phyloP scores from a whole-genome alignment of 371 early-diverging fungal genomes.

The Umbelopsis sp. region DNA sequence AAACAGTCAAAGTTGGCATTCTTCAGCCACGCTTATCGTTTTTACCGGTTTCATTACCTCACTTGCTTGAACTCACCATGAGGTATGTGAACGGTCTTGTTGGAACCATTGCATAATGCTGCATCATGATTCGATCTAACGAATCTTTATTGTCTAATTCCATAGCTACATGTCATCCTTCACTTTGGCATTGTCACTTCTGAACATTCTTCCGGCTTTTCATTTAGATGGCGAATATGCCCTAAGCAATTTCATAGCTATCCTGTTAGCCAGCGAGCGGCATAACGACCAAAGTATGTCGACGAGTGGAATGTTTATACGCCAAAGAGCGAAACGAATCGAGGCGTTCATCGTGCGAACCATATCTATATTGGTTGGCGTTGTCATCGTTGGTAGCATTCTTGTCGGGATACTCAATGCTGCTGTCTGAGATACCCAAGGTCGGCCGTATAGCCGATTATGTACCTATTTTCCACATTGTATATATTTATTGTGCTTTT shows the following conservation, averaged over 20 bases:
- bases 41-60: slow-evolving; percentile 65
- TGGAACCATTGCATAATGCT: neutral
- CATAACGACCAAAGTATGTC: slow-evolving; percentile 23
- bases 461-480: neutral
- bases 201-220: slow-evolving; percentile 82
- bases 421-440: neutral
- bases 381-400: slow-evolving; percentile 51
- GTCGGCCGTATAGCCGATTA: neutral
- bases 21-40: slow-evolving; percentile 58
- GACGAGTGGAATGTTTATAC: slow-evolving; percentile 28
- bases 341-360: slow-evolving; percentile 32
- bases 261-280: slow-evolving; percentile 24
- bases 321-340: slow-evolving; percentile 24
- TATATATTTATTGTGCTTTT: neutral
- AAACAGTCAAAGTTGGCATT: slow-evolving; percentile 65
- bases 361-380: slow-evolving; percentile 41
- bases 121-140: neutral
- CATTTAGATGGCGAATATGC: slow-evolving; percentile 80
- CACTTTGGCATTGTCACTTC: slow-evolving; percentile 72
- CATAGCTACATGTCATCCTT: slow-evolving; percentile 75
- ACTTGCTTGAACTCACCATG: slow-evolving; percentile 53
- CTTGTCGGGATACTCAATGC: slow-evolving; percentile 33
- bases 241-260: slow-evolving; percentile 43
- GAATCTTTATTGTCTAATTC: neutral
- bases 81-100: slow-evolving; percentile 40